Conservation (phyloP, 2,329 filamentous ascomycete species). For the Arthrobotrys sphaeroides region DNA sequence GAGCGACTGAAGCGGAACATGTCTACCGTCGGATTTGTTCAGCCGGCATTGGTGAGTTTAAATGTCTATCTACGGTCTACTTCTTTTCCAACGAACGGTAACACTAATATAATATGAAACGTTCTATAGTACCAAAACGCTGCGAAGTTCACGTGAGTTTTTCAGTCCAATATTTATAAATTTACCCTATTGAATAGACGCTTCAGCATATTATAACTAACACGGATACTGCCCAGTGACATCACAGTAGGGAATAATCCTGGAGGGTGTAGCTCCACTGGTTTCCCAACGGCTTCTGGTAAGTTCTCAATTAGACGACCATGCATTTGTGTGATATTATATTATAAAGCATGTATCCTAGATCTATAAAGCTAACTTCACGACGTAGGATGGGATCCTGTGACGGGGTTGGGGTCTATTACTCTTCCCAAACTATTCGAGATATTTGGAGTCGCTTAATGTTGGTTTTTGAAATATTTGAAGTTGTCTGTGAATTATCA, state of each 20-base stretch:
- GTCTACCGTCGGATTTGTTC: conserved; percentile 66
- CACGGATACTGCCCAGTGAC: no score
- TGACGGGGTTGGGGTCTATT: conserved; percentile 61
- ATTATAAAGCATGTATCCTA: conserved; percentile 34
- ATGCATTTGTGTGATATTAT: not conserved
- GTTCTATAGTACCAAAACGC: conserved; percentile 50
- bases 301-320: not conserved
- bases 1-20: conserved; percentile 64
- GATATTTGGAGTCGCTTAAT: conserved; percentile 56
- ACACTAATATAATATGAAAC: conserved; percentile 6
- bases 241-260: conserved; percentile 62
- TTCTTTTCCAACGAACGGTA: not conserved
- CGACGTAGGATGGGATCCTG: conserved; percentile 61
- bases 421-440: conserved; percentile 60
- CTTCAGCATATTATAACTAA: no score
- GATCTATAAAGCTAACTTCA: not conserved
- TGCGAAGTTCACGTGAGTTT: conserved; percentile 23
- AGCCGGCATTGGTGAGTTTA: conserved; percentile 62
- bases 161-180: no score
- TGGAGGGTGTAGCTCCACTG: conserved; percentile 60
- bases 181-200: no score
- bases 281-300: conserved; percentile 62
- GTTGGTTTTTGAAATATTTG: not conserved
- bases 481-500: no score
- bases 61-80: not conserved